Evolutionary conservation across 345 rosid genomes (phyloP).

Genomic region (Gossypium mustelinum): DNA sequence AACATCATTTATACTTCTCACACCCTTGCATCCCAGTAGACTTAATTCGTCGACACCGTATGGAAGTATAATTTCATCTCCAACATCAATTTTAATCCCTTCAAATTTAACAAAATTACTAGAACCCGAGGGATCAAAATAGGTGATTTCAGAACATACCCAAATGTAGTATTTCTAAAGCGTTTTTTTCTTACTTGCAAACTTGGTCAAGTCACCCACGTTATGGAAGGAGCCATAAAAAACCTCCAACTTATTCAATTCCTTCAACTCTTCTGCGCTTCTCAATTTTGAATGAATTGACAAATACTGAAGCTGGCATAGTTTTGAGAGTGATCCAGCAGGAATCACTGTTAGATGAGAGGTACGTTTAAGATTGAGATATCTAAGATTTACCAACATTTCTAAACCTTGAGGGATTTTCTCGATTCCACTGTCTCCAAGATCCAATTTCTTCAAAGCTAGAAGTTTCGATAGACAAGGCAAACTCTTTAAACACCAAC

Average conservation of each 20-base stretch:
- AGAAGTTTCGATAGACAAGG: too few relatives aligned
- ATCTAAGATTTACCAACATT: too few relatives aligned
- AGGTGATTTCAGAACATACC: too few relatives aligned
- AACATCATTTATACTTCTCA: not conserved
- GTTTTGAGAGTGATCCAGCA: not conserved
- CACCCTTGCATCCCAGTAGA: too few relatives aligned
- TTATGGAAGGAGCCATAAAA: not conserved
- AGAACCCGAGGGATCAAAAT: accelerated
- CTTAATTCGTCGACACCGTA: not conserved
- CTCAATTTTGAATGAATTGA: not conserved
- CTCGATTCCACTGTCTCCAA: too few relatives aligned
- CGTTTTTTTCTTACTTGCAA: not conserved
- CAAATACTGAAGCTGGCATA: not conserved
- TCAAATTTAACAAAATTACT: not conserved
- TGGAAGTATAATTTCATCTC: not conserved
- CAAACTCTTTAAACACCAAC: too few relatives aligned
- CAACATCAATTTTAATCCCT: not conserved
- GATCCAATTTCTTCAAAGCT: too few relatives aligned
- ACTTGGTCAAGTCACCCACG: not conserved
- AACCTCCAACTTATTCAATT: too few relatives aligned
- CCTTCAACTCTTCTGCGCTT: too few relatives aligned
- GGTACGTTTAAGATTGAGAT: too few relatives aligned
- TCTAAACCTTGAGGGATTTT: too few relatives aligned
- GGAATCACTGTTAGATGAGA: not conserved
- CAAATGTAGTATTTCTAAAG: not conserved